Evolutionary conservation across 805 yeast genomes (phyloP), one percentile per base, ranked within the genome.

Genomic region (Lipomyces chichibuensis): DNA sequence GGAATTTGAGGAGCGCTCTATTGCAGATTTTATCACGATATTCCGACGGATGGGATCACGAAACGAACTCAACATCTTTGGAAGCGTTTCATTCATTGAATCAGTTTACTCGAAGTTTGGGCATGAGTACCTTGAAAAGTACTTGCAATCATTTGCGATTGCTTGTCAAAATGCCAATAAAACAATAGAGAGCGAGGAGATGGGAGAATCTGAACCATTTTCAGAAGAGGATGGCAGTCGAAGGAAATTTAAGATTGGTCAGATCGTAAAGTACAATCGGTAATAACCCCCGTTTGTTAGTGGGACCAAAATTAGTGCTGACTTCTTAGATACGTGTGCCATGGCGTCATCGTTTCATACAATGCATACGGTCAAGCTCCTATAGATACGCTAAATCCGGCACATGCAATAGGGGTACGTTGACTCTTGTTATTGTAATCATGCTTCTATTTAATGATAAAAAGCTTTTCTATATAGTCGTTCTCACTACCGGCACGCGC

Each of bases 31-130:
- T n/a, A 17, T 59, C 33, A 4, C 17, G 23, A 14, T n/a, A 17
- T 11, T 61, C n/a, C 35, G 64, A 29, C 55, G 67, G n/a, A 49
- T 27, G 25, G 67, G 67, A 11, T 43, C 53, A 2, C 64, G 67
- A 9, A 27, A 35, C 33, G 67, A 65, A 43, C 65, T 65, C 20
- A 57, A 60, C n/a, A 51, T 57, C 9, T 60, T 55, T 55, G 33
- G 32, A 7, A 37, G 49, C 32, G 37, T 9, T 29, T n/a, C 51
- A 49, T 59, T 64, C 23, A n/a, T 23, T 13, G 51, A 37, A 9
- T 27, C 23, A 2, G n/a, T 54, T 25, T 55, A 20, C 27, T 25
- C 51, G 25, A 55, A 52, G 7, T 46, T 35, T 25, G 60, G 59
- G 4, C 49, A 23, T 4, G 60, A 59, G 14, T 25, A 23, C 17